A percentile compares a stretch with the other conserved stretches of the same genome.
phyloP scores from a whole-genome alignment of 1,139 yeast genomes.

The Hyphopichia wangnamkhiaoensis region DNA sequence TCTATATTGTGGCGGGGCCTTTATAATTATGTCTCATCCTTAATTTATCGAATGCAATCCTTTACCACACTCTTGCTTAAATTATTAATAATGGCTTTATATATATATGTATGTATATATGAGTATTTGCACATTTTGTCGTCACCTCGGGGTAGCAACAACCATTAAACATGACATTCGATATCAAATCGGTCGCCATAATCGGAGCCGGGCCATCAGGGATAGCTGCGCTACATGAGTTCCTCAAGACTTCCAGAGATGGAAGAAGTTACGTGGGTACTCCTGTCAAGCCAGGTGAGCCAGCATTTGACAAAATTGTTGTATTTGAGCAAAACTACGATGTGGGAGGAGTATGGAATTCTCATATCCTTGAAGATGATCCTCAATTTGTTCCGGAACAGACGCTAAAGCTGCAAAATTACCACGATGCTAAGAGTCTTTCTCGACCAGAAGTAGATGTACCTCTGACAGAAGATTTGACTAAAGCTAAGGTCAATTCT shows the following conservation, averaged over 20 bases:
- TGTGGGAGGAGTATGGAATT: constrained; percentile 8
- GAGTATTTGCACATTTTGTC: too few relatives aligned
- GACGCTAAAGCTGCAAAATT: background rate
- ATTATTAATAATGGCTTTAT: too few relatives aligned
- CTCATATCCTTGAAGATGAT: background rate
- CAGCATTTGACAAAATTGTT: constrained; percentile 7
- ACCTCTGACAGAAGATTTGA: background rate
- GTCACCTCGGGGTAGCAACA: background rate
- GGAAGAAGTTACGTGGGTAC: constrained; percentile 15
- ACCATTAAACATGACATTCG: background rate
- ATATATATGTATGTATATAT: too few relatives aligned
- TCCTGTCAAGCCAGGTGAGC: constrained; percentile 3
- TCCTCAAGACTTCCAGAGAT: constrained; percentile 16
- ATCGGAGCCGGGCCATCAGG: constrained; percentile 22
- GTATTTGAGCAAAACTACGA: constrained; percentile 8
- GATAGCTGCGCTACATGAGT: constrained; percentile 17
- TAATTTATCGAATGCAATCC: too few relatives aligned
- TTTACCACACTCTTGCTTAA: too few relatives aligned
- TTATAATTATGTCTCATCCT: too few relatives aligned
- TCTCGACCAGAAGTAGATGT: background rate
- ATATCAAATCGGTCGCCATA: constrained; percentile 15
- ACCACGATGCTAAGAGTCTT: background rate
- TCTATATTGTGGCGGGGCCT: too few relatives aligned
- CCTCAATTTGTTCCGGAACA: background rate
- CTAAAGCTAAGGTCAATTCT: background rate